phyloP scores from a whole-genome alignment of 495 filamentous ascomycete species.

The Venustampulla echinocandica region DNA sequence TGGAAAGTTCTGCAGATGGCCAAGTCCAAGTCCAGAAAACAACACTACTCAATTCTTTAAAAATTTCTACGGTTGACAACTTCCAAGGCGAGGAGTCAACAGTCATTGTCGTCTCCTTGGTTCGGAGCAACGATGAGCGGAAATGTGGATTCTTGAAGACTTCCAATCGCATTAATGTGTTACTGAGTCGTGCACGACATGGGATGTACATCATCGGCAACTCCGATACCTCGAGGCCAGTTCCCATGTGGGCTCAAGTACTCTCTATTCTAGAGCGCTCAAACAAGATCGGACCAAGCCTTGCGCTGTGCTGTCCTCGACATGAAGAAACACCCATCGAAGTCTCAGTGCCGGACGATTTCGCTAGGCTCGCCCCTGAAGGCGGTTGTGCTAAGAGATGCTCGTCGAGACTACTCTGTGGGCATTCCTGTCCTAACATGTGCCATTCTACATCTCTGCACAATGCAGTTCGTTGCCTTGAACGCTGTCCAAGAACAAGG shows the following conservation, averaged over 20 bases:
- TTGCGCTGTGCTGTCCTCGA: slow-evolving; percentile 58
- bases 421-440: slow-evolving; percentile 58
- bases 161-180: slow-evolving; percentile 72
- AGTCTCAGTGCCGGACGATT: slow-evolving; percentile 54
- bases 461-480: slow-evolving; percentile 49
- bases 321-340: slow-evolving; percentile 52
- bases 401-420: slow-evolving; percentile 53
- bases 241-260: slow-evolving; percentile 66
- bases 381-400: slow-evolving; percentile 61
- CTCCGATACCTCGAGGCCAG: slow-evolving; percentile 40
- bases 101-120: slow-evolving; percentile 72
- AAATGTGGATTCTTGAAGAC: slow-evolving; percentile 68
- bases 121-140: slow-evolving; percentile 57
- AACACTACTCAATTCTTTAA: slow-evolving; percentile 49
- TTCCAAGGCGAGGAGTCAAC: slow-evolving; percentile 81
- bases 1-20: slow-evolving; percentile 12
- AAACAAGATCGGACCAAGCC: slow-evolving; percentile 41
- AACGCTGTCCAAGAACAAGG: slow-evolving; percentile 49
- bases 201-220: slow-evolving; percentile 86
- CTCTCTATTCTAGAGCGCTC: slow-evolving; percentile 41
- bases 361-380: slow-evolving; percentile 53
- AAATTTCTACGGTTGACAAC: slow-evolving; percentile 78
- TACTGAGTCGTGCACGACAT: slow-evolving; percentile 63
- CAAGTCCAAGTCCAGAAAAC: slow-evolving; percentile 34
- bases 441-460: slow-evolving; percentile 66